Percentiles rank a stretch among this genome's conserved stretches.
Conservation (phyloP, 345 rosid genomes). For the Bruguiera parviflora region DNA sequence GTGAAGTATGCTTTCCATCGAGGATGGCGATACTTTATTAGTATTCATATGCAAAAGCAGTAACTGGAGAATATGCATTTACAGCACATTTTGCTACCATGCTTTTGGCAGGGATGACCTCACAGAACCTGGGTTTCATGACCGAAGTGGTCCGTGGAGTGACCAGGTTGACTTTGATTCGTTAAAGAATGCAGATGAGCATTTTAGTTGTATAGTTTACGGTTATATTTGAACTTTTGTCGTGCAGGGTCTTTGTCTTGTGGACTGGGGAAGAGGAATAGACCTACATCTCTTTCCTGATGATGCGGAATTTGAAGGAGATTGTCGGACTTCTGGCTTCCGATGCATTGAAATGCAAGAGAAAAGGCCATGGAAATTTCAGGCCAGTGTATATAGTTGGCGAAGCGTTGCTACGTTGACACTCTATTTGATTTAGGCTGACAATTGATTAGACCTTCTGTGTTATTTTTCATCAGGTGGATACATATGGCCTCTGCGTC, state of each 20-base stretch:
- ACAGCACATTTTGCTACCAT: neutral
- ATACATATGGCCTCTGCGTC: conserved; percentile 79
- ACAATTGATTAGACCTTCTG: conserved; percentile 1
- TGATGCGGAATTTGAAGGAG: conserved; percentile 57
- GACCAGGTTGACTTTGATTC: conserved; percentile 52
- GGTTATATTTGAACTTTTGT: conserved; percentile 9
- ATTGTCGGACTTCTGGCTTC: conserved; percentile 89
- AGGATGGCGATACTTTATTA: neutral
- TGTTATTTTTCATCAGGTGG: conserved; percentile 50
- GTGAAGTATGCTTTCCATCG: conserved; percentile 33
- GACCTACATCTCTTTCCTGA: conserved; percentile 74
- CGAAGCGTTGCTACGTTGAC: conserved; percentile 8
- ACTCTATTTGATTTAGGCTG: conserved; percentile 11
- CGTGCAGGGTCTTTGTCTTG: conserved; percentile 85
- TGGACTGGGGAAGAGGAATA: conserved; percentile 96
- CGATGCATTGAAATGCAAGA: conserved; percentile 87
- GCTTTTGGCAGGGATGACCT: conserved; percentile 53
- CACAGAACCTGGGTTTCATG: conserved; percentile 46
- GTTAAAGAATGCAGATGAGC: neutral
- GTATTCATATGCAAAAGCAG: neutral
- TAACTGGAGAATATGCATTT: too few relatives aligned
- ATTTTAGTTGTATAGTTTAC: conserved; percentile 8
- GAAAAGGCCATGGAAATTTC: conserved; percentile 87
- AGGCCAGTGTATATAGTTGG: conserved; percentile 42
- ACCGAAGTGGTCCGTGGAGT: conserved; percentile 63